Percentiles rank a stretch among this genome's conserved stretches.
These are phyloP conservation scores for Mycotypha africana DNA, from an alignment of 371 early-diverging fungal genomes.

Conservation along the genomic window DNA sequence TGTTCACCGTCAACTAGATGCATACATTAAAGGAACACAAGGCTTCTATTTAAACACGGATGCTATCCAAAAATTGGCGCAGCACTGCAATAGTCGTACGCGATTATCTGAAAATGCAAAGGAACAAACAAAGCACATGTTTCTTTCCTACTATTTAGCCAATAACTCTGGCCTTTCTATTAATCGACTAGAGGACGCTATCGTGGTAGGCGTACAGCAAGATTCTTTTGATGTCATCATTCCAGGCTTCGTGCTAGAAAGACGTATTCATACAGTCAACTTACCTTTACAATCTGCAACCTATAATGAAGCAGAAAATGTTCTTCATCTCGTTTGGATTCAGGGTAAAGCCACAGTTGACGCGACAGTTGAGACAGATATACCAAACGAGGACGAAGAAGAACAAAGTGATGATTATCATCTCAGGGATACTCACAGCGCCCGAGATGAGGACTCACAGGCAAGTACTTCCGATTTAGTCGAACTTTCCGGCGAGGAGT, in stretches of 20 bases:
- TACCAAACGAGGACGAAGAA: not conserved
- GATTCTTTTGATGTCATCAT: slow-evolving; percentile 61
- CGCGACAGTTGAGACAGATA: not conserved
- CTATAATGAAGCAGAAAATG: slow-evolving; percentile 28
- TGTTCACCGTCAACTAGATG: slow-evolving; percentile 77
- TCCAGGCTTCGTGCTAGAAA: slow-evolving; percentile 52
- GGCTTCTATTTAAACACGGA: slow-evolving; percentile 45
- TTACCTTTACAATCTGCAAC: slow-evolving; percentile 36
- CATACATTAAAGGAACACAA: slow-evolving; percentile 19
- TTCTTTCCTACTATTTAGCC: slow-evolving; percentile 49
- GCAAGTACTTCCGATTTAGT: not conserved
- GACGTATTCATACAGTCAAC: slow-evolving; percentile 41
- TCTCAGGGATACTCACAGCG: not conserved
- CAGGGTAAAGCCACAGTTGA: slow-evolving; percentile 28
- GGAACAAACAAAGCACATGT: slow-evolving; percentile 66
- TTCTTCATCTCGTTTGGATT: slow-evolving; percentile 48
- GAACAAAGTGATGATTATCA: not conserved
- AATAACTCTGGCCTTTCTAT: slow-evolving; percentile 18
- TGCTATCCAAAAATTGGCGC: slow-evolving; percentile 45
- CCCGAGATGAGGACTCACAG: not conserved
- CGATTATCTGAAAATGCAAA: slow-evolving; percentile 61
- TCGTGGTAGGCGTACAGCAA: slow-evolving; percentile 45
- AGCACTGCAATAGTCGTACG: slow-evolving; percentile 65
- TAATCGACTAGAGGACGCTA: slow-evolving; percentile 25
- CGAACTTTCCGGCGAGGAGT: not conserved